These are phyloP conservation scores for Ustilago trichophora DNA, from an alignment of 1,284 basidiomycete genomes.

Conservation along the genomic window DNA sequence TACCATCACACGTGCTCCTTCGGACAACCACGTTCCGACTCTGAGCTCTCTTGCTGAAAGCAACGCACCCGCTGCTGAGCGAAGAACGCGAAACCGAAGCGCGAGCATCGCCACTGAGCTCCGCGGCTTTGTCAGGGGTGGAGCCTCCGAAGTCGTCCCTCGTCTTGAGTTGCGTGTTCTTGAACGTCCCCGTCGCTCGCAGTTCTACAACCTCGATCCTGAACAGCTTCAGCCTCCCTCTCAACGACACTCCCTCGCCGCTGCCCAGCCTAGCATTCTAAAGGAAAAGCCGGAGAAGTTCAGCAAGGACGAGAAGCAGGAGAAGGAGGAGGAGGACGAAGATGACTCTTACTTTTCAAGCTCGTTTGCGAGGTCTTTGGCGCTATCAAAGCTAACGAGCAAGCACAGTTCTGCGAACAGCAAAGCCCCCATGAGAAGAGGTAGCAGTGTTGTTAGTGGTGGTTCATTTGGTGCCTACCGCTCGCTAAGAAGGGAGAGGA, in stretches of 20 bases:
- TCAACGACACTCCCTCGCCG: conserved; percentile 11
- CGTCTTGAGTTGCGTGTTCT: conserved; percentile 29
- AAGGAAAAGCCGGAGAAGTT: neutral
- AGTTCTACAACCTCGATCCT: conserved; percentile 4
- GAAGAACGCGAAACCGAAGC: conserved; percentile 9
- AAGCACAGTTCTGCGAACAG: conserved; percentile 1
- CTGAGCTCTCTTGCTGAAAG: neutral
- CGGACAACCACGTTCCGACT: neutral
- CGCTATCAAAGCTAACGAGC: conserved; percentile 10
- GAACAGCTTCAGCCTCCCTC: neutral
- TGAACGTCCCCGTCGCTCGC: conserved; percentile 13
- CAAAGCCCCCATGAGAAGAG: neutral
- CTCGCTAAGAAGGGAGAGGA: neutral
- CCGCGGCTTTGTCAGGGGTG: conserved; percentile 16
- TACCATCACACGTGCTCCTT: conserved; percentile 16
- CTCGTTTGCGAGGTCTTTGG: conserved; percentile 3
- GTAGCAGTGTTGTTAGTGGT: neutral
- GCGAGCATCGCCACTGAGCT: conserved; percentile 26
- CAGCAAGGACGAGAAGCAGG: conserved; percentile 1
- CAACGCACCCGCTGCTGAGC: neutral
- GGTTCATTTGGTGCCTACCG: neutral
- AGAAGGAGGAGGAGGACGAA: neutral
- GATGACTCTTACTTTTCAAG: conserved; percentile 4
- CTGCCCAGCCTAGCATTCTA: conserved; percentile 1
- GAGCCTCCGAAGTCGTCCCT: conserved; percentile 19